These are phyloP conservation scores for Ambrosia hybrid DNA, from an alignment of 140 eudicot genomes.

Conservation along the genomic window DNA sequence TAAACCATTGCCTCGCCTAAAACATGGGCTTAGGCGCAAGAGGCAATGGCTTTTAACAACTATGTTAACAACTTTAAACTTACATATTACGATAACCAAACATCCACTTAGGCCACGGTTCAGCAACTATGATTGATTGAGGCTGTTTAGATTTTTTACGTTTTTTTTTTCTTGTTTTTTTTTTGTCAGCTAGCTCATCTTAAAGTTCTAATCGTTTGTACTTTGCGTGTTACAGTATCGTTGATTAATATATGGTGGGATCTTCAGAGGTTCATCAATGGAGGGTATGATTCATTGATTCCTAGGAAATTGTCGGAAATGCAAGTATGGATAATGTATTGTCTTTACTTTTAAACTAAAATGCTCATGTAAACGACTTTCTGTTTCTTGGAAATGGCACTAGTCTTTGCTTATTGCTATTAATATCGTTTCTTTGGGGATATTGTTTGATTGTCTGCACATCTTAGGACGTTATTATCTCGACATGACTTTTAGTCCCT, in stretches of 20 bases:
- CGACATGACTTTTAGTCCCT: too few species aligned
- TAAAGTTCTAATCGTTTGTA: constrained; percentile 3
- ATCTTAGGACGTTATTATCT: too few species aligned
- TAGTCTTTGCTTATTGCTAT: not conserved
- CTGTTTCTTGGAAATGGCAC: not conserved
- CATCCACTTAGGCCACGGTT: too few species aligned
- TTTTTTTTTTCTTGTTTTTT: too few species aligned
- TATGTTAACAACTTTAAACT: too few species aligned
- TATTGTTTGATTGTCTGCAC: not conserved
- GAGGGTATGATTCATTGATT: not conserved
- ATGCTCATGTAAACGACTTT: constrained; percentile 4
- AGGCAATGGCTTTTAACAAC: too few species aligned
- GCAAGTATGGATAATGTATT: not conserved
- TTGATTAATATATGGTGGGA: constrained; percentile 4
- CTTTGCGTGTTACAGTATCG: constrained; percentile 19
- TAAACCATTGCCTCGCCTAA: too few species aligned
- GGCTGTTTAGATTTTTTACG: too few species aligned
- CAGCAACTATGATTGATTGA: too few species aligned
- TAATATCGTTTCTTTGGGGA: not conserved
- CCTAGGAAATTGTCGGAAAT: not conserved
- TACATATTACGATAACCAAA: too few species aligned
- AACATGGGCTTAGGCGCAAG: too few species aligned
- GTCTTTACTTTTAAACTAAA: constrained; percentile 7
- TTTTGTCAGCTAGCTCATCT: not conserved
- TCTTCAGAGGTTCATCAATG: not conserved